Percentiles rank a stretch among this genome's conserved stretches.
phyloP scores from a whole-genome alignment of 1,284 basidiomycete species.

The Cryptococcus wingfieldii region DNA sequence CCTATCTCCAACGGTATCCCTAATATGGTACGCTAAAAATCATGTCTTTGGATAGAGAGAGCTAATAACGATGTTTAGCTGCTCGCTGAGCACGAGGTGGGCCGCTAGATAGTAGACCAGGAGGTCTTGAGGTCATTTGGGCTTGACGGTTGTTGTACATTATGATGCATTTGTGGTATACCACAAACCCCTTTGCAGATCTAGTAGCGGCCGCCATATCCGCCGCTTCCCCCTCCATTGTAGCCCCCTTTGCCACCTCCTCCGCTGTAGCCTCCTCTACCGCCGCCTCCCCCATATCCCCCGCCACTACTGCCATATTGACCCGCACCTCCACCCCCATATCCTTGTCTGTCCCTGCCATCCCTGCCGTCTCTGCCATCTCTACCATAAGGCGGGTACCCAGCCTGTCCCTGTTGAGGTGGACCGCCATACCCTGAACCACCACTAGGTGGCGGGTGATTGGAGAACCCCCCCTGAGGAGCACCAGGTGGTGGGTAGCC shows the following conservation, averaged over 20 bases:
- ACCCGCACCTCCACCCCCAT: background rate
- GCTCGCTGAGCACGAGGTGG: conserved; percentile 83
- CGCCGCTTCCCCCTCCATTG: background rate
- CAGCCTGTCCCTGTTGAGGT: conserved; percentile 2
- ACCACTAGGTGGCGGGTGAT: too few species aligned
- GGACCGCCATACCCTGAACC: background rate
- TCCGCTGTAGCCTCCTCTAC: background rate
- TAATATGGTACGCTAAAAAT: conserved; percentile 73
- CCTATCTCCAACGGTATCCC: conserved; percentile 92
- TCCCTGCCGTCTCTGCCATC: background rate
- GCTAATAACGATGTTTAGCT: conserved; percentile 54
- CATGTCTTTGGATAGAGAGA: background rate
- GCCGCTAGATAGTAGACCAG: conserved; percentile 22
- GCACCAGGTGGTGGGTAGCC: too few species aligned
- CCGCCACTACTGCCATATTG: background rate
- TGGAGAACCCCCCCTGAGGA: too few species aligned
- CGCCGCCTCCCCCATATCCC: background rate
- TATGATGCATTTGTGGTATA: conserved; percentile 3
- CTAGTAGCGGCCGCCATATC: conserved; percentile 1
- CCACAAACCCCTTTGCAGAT: background rate
- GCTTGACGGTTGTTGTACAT: conserved; percentile 15
- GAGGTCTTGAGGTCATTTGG: background rate
- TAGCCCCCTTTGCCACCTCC: conserved; percentile 7
- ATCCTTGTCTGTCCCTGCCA: background rate
- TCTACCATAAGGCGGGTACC: conserved; percentile 2